phyloP scores from a whole-genome alignment of 2,329 filamentous ascomycete genomes.

The Botrytis squamosa region DNA sequence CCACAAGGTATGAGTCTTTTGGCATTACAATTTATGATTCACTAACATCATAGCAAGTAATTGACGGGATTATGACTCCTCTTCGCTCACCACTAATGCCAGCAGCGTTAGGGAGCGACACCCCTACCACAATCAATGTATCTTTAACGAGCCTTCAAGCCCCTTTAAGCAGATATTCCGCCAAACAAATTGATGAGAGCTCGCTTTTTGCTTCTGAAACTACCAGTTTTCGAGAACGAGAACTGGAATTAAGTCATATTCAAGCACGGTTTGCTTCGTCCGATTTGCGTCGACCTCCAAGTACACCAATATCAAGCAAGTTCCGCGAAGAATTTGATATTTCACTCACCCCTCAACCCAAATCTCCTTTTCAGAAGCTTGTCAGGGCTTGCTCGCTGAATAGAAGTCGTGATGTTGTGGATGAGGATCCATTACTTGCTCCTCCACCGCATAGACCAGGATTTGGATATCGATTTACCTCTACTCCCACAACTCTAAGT shows the following conservation, averaged over 20 bases:
- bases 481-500: neutral
- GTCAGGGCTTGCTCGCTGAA: conserved; percentile 16
- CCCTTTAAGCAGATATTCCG: conserved; percentile 25
- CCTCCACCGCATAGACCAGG: conserved; percentile 16
- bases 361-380: conserved; percentile 22
- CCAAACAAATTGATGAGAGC: conserved; percentile 28
- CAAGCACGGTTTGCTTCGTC: conserved; percentile 32
- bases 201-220: conserved; percentile 36
- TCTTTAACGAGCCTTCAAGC: conserved; percentile 25
- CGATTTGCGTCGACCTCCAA: conserved; percentile 26
- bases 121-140: conserved; percentile 24
- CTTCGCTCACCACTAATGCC: neutral
- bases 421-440: conserved; percentile 9
- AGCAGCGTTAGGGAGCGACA: neutral
- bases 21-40: neutral
- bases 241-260: conserved; percentile 32
- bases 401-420: neutral
- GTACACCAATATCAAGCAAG: conserved; percentile 35
- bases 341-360: conserved; percentile 12
- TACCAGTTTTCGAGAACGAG: conserved; percentile 33
- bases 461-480: conserved; percentile 25
- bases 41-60: conserved; percentile 2
- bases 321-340: conserved; percentile 37
- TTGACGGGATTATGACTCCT: neutral
- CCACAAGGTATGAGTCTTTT: conserved; percentile 12